A percentile compares a stretch with the other conserved stretches of the same genome.
Conservation (phyloP, 2,329 filamentous ascomycete species). For the Plenodomus biglobosus region DNA sequence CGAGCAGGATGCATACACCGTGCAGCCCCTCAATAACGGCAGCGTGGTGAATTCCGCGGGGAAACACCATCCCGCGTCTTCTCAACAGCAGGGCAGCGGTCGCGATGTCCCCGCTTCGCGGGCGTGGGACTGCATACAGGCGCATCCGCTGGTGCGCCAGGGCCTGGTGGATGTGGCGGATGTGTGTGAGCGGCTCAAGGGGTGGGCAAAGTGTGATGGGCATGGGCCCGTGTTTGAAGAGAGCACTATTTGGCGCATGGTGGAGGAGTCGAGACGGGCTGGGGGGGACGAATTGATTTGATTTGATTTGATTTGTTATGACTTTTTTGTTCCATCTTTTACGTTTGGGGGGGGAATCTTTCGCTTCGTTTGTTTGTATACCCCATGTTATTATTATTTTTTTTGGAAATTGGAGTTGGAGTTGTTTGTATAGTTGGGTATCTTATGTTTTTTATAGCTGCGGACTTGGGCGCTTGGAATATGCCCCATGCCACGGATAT, state of each 20-base stretch:
- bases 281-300: slow-evolving; percentile 76
- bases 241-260: slow-evolving; percentile 68
- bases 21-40: slow-evolving; percentile 33
- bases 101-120: slow-evolving; percentile 46
- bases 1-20: slow-evolving; percentile 31
- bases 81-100: slow-evolving; percentile 18
- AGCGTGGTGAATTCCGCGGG: slow-evolving; percentile 37
- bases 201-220: slow-evolving; percentile 77
- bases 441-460: no score
- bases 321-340: no score
- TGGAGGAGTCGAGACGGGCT: slow-evolving; percentile 74
- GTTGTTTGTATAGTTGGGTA: no score
- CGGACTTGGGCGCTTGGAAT: no score
- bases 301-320: slow-evolving; percentile 2
- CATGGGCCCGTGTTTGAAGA: slow-evolving; percentile 86
- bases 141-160: slow-evolving; percentile 72
- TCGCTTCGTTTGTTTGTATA: no score
- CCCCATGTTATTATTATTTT: no score
- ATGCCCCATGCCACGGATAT: no score
- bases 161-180: slow-evolving; percentile 79
- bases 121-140: slow-evolving; percentile 87
- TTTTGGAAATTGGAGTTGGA: no score
- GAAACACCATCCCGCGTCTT: slow-evolving; percentile 28
- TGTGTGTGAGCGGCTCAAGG: slow-evolving; percentile 77
- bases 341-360: not conserved